Evolutionary conservation across 768 basidiomycete species (phyloP).

Genomic region (Mrakia blollopis): DNA sequence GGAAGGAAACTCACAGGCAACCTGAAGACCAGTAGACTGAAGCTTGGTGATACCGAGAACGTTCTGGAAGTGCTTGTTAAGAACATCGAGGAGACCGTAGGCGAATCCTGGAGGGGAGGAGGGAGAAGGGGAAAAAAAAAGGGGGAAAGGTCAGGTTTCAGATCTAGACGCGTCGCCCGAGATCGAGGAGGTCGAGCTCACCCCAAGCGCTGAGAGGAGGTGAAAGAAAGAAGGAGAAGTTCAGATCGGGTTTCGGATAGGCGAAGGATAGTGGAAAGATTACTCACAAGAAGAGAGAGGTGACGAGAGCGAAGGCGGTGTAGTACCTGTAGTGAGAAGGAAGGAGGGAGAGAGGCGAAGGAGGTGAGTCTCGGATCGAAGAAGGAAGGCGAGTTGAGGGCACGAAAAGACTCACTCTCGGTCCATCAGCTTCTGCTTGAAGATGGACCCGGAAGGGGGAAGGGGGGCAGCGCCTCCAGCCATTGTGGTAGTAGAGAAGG

Average conservation of each 20-base stretch:
- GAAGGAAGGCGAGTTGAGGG: too few relatives aligned
- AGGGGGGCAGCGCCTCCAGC: slow-evolving; percentile 30
- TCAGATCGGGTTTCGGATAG: not conserved
- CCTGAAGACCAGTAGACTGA: slow-evolving; percentile 67
- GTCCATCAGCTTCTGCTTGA: slow-evolving; percentile 23
- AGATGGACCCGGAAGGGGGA: not conserved
- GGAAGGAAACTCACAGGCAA: slow-evolving; percentile 52
- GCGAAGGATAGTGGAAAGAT: not conserved
- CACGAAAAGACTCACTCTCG: not conserved
- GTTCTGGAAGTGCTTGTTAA: slow-evolving; percentile 62
- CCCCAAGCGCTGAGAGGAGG: not conserved
- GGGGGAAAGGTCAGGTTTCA: not conserved
- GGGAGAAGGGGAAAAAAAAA: not conserved
- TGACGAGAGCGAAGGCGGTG: slow-evolving; percentile 64
- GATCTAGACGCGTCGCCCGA: too few relatives aligned
- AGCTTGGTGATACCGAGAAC: slow-evolving; percentile 64
- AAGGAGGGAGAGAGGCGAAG: too few relatives aligned
- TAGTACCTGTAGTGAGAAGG: too few relatives aligned
- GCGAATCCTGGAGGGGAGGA: slow-evolving; percentile 41
- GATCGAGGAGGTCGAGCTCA: too few relatives aligned
- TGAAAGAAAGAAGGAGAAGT: not conserved
- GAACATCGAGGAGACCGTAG: slow-evolving; percentile 35
- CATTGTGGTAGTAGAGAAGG: slow-evolving; percentile 19
- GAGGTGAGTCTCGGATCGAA: too few relatives aligned
- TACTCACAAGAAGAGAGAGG: slow-evolving; percentile 61